Base-by-base conservation (phyloP, 441 rosid genomes). In the Geranium incanum region DNA sequence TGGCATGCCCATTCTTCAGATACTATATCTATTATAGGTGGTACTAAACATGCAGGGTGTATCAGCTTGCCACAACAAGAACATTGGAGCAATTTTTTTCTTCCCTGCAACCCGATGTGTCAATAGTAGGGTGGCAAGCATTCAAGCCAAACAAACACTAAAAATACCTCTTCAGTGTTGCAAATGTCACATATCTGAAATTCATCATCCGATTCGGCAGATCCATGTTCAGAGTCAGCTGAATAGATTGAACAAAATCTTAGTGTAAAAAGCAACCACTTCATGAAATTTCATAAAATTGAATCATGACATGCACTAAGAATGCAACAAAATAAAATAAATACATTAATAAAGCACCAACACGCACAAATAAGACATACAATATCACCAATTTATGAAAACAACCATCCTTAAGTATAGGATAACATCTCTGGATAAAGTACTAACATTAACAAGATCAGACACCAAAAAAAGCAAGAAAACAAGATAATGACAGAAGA, bases 131-230 rank as follows among this genome's bases (percentile, higher is more conserved):
- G 36, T 67, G 75, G 1, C 77, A 15, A 23, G 68, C 38, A 70
- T 68, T 69, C 66, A 74, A 74, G 76, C 65, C 71, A 60, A 38
- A 59, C 3, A 43, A 74, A 45, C 23, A 70, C 73, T 81, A 13
- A 77, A 50, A 59, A 78, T 87, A 95, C 98, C 96, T 86, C 97
- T 85, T 95, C 99, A 73, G 77, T 74, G 74, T 82, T 95, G 87
- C 98, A 95, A 69, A 95, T 86, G 78, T 85, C 94, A 77, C 99
- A 95, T 68, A 95, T 92, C 85, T 92, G 99, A 87, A 92, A 95
- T 86, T 95, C 99, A 37, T 95, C 98, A 85, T 92, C 97, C 64
- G 99, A 95, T 83, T 90, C 99, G 66, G 86, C 75, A 74, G 98
- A 90, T 68, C 88, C 96, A 39, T 80, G 86, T 12, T 76, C 89